phyloP scores from a whole-genome alignment of 805 yeast genomes.

The Wickerhamia fluorescens region DNA sequence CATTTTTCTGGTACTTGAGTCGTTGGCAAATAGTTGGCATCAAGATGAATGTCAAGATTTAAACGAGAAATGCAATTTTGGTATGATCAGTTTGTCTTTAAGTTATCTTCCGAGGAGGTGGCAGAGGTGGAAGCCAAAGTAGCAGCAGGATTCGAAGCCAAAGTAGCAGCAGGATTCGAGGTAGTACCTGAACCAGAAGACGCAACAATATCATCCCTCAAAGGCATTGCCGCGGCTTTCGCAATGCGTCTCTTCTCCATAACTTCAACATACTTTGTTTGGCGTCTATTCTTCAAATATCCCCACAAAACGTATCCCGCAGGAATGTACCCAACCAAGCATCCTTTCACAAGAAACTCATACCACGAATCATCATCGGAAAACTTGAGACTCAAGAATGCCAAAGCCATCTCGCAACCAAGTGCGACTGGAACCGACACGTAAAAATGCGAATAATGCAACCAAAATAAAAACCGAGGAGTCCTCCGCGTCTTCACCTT shows the following conservation, averaged over 20 bases:
- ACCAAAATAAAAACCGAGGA: conserved; percentile 29
- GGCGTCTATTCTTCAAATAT: conserved; percentile 17
- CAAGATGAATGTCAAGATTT: conserved; percentile 10
- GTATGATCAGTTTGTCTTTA: too few species aligned
- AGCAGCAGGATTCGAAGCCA: conserved; percentile 1
- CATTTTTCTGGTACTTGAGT: conserved; percentile 17
- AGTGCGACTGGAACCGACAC: conserved; percentile 27
- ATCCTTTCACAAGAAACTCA: conserved; percentile 20
- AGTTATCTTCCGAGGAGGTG: conserved; percentile 1
- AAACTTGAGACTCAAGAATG: conserved; percentile 30
- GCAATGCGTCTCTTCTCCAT: too few species aligned
- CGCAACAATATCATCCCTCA: neutral
- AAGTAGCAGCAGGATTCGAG: neutral
- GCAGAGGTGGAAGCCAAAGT: neutral
- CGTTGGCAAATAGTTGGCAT: conserved; percentile 11
- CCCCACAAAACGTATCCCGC: conserved; percentile 29
- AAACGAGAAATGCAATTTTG: too few species aligned
- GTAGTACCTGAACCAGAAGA: conserved; percentile 1
- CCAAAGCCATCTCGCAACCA: conserved; percentile 27
- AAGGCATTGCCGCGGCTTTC: too few species aligned
- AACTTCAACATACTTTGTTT: too few species aligned
- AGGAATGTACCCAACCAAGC: conserved; percentile 29
- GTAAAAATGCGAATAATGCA: conserved; percentile 28
- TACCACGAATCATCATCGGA: conserved; percentile 13
- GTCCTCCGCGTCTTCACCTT: conserved; percentile 27